A percentile compares a stretch with the other conserved stretches of the same genome.
Conservation (phyloP, 192 early-diverging fungal genomes). For the Coemansia sp. region DNA sequence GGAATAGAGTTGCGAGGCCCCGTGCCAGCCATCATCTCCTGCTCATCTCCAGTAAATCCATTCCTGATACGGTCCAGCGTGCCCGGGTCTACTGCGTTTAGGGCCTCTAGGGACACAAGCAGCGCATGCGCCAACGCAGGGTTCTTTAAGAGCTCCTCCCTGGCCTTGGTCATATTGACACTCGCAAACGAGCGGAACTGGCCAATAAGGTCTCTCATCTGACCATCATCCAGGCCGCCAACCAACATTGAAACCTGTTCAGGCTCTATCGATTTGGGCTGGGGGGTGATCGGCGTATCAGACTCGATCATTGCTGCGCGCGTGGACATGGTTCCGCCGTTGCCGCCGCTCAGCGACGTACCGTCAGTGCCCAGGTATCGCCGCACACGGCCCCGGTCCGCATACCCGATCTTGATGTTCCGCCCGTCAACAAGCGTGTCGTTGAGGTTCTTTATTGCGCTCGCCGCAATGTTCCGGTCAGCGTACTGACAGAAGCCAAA, state of each 20-base stretch:
- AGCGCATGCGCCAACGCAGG: slow-evolving; percentile 28
- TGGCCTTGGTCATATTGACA: slow-evolving; percentile 16
- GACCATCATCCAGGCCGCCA: slow-evolving; percentile 1
- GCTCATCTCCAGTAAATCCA: background rate
- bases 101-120: slow-evolving; percentile 9
- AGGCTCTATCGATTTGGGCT: slow-evolving; percentile 1
- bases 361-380: slow-evolving; percentile 30
- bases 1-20: background rate
- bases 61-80: slow-evolving; percentile 6
- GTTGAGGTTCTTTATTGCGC: slow-evolving; percentile 90
- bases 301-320: slow-evolving; percentile 2
- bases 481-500: slow-evolving; percentile 93
- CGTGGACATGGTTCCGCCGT: slow-evolving; percentile 4
- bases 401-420: slow-evolving; percentile 86
- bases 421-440: slow-evolving; percentile 86
- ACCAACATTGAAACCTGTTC: slow-evolving; percentile 7
- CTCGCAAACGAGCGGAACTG: slow-evolving; percentile 31
- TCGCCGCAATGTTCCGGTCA: slow-evolving; percentile 87
- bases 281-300: background rate
- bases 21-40: background rate
- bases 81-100: slow-evolving; percentile 4
- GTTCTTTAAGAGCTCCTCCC: slow-evolving; percentile 26
- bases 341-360: slow-evolving; percentile 9
- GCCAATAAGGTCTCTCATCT: slow-evolving; percentile 13
- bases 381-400: slow-evolving; percentile 51